These are phyloP conservation scores for Dryas integrifolia DNA, from an alignment of 331 rosid species.

Conservation along the genomic window DNA sequence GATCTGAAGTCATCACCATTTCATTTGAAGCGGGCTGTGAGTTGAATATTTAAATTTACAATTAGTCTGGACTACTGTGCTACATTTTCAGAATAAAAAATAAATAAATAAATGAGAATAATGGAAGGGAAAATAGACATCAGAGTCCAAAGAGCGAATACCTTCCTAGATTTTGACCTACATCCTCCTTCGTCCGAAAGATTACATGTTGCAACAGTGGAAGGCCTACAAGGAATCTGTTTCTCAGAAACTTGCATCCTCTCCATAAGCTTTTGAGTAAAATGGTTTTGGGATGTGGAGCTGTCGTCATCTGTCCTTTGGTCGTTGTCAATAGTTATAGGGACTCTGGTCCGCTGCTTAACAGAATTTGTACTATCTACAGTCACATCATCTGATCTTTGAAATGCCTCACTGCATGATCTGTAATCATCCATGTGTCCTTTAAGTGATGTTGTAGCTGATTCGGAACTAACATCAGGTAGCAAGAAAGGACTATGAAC, in stretches of 20 bases:
- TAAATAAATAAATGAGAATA: neutral
- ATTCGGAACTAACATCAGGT: conserved; percentile 90
- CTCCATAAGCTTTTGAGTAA: conserved; percentile 44
- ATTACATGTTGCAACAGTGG: conserved; percentile 43
- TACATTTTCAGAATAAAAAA: neutral
- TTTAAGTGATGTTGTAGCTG: conserved; percentile 93
- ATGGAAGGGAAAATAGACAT: too few species aligned
- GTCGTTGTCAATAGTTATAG: conserved; percentile 61
- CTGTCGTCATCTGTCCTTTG: conserved; percentile 79
- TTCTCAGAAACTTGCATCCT: conserved; percentile 77
- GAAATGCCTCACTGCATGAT: conserved; percentile 81
- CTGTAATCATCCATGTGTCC: conserved; percentile 75
- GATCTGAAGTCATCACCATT: conserved; percentile 95
- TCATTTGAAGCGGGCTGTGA: conserved; percentile 77
- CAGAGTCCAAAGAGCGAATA: conserved; percentile 10
- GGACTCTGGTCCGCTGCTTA: conserved; percentile 53
- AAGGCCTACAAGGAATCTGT: conserved; percentile 77
- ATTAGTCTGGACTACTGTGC: conserved; percentile 10
- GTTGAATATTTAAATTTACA: conserved; percentile 29
- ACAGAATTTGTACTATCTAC: conserved; percentile 77
- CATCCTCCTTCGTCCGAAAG: conserved; percentile 64
- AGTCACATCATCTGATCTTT: conserved; percentile 89
- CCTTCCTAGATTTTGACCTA: conserved; percentile 81
- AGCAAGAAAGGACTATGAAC: conserved; percentile 56
- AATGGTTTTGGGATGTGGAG: conserved; percentile 70